Evolutionary conservation across 106 monocot genomes (phyloP).

Genomic region (Xerophyta viscosa): DNA sequence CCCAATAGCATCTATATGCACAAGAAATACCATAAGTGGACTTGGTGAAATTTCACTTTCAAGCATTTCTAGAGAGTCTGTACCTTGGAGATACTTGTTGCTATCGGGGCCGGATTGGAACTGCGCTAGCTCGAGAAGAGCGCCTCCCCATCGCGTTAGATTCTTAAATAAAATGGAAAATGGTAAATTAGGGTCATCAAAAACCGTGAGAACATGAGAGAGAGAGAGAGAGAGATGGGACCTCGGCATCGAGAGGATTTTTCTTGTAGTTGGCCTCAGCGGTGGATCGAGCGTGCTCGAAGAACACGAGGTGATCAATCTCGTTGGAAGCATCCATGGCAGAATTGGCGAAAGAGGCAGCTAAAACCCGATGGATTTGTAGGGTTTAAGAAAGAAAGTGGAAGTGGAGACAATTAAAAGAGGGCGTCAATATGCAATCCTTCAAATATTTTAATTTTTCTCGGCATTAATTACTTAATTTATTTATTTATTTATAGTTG

Average conservation of each 20-base stretch:
- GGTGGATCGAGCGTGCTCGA: constrained; percentile 50
- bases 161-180: constrained; percentile 9
- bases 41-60: constrained; percentile 17
- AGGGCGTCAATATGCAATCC: no score
- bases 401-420: no score
- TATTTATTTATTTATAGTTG: no score
- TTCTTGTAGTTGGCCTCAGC: constrained; percentile 47
- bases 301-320: constrained; percentile 52
- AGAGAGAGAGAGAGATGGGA: constrained; percentile 12
- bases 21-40: neutral
- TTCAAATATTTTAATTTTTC: no score
- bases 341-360: no score
- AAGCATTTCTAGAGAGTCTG: constrained; percentile 23
- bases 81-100: no score
- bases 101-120: no score
- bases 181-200: neutral
- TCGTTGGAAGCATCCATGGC: no score
- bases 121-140: constrained; percentile 34
- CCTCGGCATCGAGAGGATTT: constrained; percentile 72
- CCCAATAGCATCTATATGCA: constrained; percentile 41
- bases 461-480: no score
- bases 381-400: no score
- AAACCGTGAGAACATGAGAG: neutral
- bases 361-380: no score
- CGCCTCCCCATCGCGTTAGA: constrained; percentile 39